These are phyloP conservation scores for Thielaviopsis cerberus DNA, from an alignment of 2,329 filamentous ascomycete species.

Conservation along the genomic window DNA sequence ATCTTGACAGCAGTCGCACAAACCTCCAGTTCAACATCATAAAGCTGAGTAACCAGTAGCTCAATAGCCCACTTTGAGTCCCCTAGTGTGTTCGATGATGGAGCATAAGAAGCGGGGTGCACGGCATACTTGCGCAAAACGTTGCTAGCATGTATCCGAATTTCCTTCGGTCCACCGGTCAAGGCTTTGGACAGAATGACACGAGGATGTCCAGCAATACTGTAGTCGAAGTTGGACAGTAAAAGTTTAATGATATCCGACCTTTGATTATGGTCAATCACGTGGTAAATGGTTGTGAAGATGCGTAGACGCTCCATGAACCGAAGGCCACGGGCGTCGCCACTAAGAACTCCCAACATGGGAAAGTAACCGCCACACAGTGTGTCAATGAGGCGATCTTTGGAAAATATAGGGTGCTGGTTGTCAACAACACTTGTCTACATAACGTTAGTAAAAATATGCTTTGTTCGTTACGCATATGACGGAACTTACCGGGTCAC, in stretches of 20 bases:
- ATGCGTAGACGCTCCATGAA: constrained; percentile 94
- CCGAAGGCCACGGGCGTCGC: constrained; percentile 61
- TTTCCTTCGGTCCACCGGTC: constrained; percentile 77
- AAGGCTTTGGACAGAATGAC: constrained; percentile 87
- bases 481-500: constrained; percentile 51
- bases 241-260: constrained; percentile 81
- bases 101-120: constrained; percentile 18
- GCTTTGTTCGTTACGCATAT: not conserved
- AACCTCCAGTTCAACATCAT: constrained; percentile 92
- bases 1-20: constrained; percentile 95
- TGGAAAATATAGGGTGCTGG: constrained; percentile 73
- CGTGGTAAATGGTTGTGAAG: constrained; percentile 99
- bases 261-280: constrained; percentile 75
- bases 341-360: constrained; percentile 73
- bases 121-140: constrained; percentile 73
- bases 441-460: not conserved
- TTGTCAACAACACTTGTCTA: constrained; percentile 58
- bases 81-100: constrained; percentile 13
- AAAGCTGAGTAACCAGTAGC: constrained; percentile 90
- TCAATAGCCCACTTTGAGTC: constrained; percentile 93
- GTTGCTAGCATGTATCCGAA: constrained; percentile 77
- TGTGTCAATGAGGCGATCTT: constrained; percentile 65
- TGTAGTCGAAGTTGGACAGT: constrained; percentile 82
- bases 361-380: constrained; percentile 86
- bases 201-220: constrained; percentile 68